Conservation (phyloP, 768 basidiomycete genomes). For the Phaeolepiota aurea region DNA sequence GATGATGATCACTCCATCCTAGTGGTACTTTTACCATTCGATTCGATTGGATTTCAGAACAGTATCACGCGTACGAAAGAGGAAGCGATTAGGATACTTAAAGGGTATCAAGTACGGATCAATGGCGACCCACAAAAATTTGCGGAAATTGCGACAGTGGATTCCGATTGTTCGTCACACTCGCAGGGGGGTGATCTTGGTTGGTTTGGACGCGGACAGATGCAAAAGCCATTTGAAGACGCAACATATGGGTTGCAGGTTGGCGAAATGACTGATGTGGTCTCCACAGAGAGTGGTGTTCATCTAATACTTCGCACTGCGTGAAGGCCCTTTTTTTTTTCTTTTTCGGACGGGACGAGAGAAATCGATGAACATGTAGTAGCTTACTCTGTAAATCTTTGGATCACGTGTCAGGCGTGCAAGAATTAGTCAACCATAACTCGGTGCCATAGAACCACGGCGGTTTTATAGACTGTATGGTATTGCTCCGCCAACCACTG, state of each 20-base stretch:
- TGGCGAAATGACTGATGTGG: conserved; percentile 72
- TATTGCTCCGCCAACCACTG: too few relatives aligned
- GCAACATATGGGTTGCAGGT: conserved; percentile 66
- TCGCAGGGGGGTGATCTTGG: conserved; percentile 81
- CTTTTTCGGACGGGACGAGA: background rate
- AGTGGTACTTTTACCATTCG: too few relatives aligned
- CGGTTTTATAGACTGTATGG: too few relatives aligned
- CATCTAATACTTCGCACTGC: conserved; percentile 88
- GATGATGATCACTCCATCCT: conserved; percentile 15
- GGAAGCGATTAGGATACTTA: conserved; percentile 80
- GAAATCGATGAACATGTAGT: background rate
- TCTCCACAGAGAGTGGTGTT: conserved; percentile 90
- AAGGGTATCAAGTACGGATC: conserved; percentile 56
- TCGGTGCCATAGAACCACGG: too few relatives aligned
- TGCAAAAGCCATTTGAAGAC: conserved; percentile 98
- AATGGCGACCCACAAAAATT: conserved; percentile 53
- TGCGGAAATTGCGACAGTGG: conserved; percentile 57
- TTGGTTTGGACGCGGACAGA: conserved; percentile 75
- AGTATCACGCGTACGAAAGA: conserved; percentile 83
- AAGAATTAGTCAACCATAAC: too few relatives aligned
- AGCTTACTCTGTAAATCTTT: background rate
- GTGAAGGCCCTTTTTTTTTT: conserved; percentile 25
- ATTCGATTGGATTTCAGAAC: conserved; percentile 36
- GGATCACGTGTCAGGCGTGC: too few relatives aligned
- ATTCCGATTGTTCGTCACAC: conserved; percentile 92